Percentiles rank a stretch among this genome's conserved stretches.
Conservation (phyloP, 2,329 filamentous ascomycete genomes). For the Aurifilum marmelostoma region DNA sequence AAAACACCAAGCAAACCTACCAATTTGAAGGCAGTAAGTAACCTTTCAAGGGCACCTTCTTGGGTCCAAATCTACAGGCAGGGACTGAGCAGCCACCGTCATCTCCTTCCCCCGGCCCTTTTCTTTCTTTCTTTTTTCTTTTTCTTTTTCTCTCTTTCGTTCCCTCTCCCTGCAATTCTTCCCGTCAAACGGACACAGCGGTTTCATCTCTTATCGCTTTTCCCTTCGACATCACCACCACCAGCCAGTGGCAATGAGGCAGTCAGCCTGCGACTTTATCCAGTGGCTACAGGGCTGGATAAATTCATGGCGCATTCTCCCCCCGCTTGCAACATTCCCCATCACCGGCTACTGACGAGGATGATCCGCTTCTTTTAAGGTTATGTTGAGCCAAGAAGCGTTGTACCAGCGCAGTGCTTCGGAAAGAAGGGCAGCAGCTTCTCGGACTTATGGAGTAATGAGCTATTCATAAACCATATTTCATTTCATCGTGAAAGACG, state of each 20-base stretch:
- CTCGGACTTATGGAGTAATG: background rate
- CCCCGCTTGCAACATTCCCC: constrained; percentile 1
- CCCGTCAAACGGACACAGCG: background rate
- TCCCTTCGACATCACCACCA: background rate
- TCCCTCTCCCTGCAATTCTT: background rate
- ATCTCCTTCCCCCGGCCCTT: no score
- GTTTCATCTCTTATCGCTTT: background rate
- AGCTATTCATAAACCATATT: background rate
- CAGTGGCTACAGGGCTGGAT: constrained; percentile 19
- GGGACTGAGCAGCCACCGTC: no score
- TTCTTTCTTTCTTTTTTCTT: no score
- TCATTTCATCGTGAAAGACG: background rate
- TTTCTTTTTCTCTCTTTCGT: no score
- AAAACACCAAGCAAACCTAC: no score
- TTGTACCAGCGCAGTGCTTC: background rate
- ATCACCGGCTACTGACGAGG: background rate
- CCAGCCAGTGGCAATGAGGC: background rate
- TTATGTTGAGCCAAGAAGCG: background rate
- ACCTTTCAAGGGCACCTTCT: background rate
- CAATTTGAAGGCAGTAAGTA: no score
- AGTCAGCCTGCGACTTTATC: background rate
- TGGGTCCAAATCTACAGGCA: background rate
- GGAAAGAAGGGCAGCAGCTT: background rate
- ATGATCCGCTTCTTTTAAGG: constrained; percentile 4
- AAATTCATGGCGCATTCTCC: constrained; percentile 15